Percentiles rank a stretch among this genome's conserved stretches.
Evolutionary conservation across 176 grass and related monocot species (phyloP).

Genomic region (Thalia dealbata): DNA sequence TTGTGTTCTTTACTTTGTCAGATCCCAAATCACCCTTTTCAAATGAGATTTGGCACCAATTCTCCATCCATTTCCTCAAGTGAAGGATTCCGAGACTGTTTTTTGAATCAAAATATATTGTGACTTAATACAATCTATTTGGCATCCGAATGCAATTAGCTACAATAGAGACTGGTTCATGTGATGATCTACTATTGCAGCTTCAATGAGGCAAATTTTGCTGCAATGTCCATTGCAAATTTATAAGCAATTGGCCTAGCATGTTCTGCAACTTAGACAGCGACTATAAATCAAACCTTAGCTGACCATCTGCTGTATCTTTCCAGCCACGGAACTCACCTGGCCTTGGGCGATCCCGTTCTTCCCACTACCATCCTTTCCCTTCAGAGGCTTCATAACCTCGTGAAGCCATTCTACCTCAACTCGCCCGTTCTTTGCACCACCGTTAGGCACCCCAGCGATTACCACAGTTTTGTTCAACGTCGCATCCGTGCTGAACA

Average conservation of each 20-base stretch:
- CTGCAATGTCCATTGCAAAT: slow-evolving; percentile 59
- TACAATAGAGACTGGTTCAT: no score
- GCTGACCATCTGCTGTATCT: neutral
- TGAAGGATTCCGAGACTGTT: no score
- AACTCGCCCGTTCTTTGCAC: slow-evolving; percentile 17
- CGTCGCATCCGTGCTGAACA: slow-evolving; percentile 65
- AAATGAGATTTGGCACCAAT: no score
- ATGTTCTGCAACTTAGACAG: neutral
- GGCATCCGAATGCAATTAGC: no score
- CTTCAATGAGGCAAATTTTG: slow-evolving; percentile 68
- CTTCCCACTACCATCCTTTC: slow-evolving; percentile 82
- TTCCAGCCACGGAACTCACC: slow-evolving; percentile 22
- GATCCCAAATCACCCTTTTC: no score
- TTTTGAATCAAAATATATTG: no score
- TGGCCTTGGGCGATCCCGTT: slow-evolving; percentile 81
- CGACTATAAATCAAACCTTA: neutral
- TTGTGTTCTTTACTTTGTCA: no score
- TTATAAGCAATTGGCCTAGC: neutral
- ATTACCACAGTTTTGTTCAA: slow-evolving; percentile 76
- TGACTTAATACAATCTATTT: no score
- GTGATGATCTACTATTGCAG: slow-evolving; percentile 15
- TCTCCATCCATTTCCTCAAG: no score
- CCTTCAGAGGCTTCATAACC: slow-evolving; percentile 64
- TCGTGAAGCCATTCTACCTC: slow-evolving; percentile 85
- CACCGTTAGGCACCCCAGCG: slow-evolving; percentile 46